Conservation (phyloP, 176 grass and related monocot species). For the Areca catechu region DNA sequence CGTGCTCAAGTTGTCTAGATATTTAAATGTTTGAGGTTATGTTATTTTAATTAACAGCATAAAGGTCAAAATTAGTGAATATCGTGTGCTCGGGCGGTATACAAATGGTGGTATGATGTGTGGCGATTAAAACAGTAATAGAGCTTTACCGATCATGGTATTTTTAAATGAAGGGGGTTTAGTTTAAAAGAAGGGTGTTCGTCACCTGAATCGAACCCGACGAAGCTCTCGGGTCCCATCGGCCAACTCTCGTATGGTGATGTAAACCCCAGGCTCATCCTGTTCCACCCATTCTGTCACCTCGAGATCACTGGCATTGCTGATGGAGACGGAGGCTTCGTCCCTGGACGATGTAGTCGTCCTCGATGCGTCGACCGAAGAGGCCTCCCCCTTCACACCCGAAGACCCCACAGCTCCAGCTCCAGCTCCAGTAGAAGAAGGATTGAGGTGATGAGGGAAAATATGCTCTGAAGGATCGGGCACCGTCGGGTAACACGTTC, state of each 20-base stretch:
- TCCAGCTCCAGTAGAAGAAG: neutral
- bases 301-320: constrained; percentile 73
- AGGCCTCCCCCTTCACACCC: constrained; percentile 4
- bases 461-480: constrained; percentile 72
- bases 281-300: constrained; percentile 57
- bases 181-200: no score
- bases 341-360: constrained; percentile 43
- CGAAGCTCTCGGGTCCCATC: constrained; percentile 67
- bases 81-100: no score
- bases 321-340: constrained; percentile 39
- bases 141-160: no score
- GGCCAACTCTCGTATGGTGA: constrained; percentile 61
- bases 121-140: no score
- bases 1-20: no score
- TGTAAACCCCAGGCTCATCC: constrained; percentile 66
- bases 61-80: no score
- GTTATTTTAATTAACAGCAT: no score
- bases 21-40: no score
- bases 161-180: no score
- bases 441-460: constrained; percentile 29
- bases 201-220: constrained; percentile 70
- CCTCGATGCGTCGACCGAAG: constrained; percentile 29
- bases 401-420: neutral
- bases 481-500: constrained; percentile 42
- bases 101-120: no score